phyloP scores from a whole-genome alignment of 805 yeast species.

The Candida pini region DNA sequence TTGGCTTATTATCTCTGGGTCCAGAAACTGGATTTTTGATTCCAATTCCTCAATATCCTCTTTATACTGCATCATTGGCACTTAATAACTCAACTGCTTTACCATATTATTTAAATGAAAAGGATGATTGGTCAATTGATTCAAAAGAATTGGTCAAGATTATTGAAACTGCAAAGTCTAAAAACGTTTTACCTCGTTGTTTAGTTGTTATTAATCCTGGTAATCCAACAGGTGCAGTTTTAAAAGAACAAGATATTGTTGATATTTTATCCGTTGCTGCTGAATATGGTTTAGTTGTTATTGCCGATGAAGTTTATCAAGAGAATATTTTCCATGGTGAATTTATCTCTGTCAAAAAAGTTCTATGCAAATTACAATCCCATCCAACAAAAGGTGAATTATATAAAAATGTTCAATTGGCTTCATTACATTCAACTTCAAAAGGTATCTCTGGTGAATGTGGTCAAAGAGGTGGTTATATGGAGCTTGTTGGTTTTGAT shows the following conservation, averaged over 20 bases:
- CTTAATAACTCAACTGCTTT: slow-evolving; percentile 76
- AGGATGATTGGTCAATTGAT: slow-evolving; percentile 77
- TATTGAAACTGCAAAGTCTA: slow-evolving; percentile 40
- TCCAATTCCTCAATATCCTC: slow-evolving; percentile 97
- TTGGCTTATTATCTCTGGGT: slow-evolving; percentile 65
- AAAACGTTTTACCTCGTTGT: slow-evolving; percentile 64
- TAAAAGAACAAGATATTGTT: slow-evolving; percentile 58
- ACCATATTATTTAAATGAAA: slow-evolving; percentile 83
- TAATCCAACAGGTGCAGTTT: slow-evolving; percentile 92
- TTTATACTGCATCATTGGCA: slow-evolving; percentile 92
- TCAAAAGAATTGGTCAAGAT: slow-evolving; percentile 55
- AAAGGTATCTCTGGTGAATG: slow-evolving; percentile 98
- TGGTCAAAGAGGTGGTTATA: slow-evolving; percentile 99
- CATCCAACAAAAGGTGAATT: slow-evolving; percentile 39
- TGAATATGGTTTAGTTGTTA: slow-evolving; percentile 73
- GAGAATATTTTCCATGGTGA: slow-evolving; percentile 81
- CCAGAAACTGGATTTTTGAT: slow-evolving; percentile 74
- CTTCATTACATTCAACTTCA: slow-evolving; percentile 94
- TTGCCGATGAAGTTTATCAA: slow-evolving; percentile 98
- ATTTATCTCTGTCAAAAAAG: slow-evolving; percentile 80
- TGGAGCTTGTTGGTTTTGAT: slow-evolving; percentile 84
- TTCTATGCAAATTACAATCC: slow-evolving; percentile 57
- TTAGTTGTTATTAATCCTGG: slow-evolving; percentile 96
- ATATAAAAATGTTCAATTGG: slow-evolving; percentile 75
- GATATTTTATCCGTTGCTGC: slow-evolving; percentile 78